Percentiles rank a stretch among this genome's conserved stretches.
These are phyloP conservation scores for Fraxinus velutina DNA, from an alignment of 305 asterid species.

Conservation along the genomic window DNA sequence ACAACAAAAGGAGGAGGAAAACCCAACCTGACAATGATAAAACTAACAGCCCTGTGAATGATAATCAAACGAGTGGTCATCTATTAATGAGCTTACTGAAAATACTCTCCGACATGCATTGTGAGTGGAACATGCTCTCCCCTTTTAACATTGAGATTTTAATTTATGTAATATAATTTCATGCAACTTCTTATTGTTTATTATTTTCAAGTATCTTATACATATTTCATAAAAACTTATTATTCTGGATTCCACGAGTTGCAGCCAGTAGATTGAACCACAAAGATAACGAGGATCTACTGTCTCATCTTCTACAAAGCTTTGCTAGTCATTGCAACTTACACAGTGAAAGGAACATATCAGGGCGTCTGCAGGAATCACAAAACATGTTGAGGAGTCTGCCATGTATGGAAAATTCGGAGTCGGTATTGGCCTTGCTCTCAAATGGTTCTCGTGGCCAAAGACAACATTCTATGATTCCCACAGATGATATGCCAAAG, in stretches of 20 bases:
- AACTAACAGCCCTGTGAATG: constrained; percentile 40
- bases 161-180: constrained; percentile 6
- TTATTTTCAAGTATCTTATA: not conserved
- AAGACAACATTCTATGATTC: constrained; percentile 31
- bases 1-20: constrained; percentile 82
- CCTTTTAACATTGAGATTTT: constrained; percentile 12
- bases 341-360: constrained; percentile 36
- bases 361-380: constrained; percentile 49
- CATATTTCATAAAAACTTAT: constrained; percentile 23
- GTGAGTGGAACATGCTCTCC: constrained; percentile 40
- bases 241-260: constrained; percentile 24
- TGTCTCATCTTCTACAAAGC: constrained; percentile 69
- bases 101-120: constrained; percentile 68
- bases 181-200: not conserved
- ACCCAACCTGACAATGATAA: constrained; percentile 48
- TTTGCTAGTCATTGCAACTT: constrained; percentile 51
- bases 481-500: constrained; percentile 38
- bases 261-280: constrained; percentile 52
- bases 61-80: constrained; percentile 59
- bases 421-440: constrained; percentile 38
- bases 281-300: constrained; percentile 54
- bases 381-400: constrained; percentile 44
- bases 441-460: constrained; percentile 51
- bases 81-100: constrained; percentile 62
- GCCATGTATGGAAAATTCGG: constrained; percentile 47